Evolutionary conservation across 2,329 filamentous ascomycete species (phyloP), one percentile per base, ranked within the genome.

Genomic region (Fusarium sp.): DNA sequence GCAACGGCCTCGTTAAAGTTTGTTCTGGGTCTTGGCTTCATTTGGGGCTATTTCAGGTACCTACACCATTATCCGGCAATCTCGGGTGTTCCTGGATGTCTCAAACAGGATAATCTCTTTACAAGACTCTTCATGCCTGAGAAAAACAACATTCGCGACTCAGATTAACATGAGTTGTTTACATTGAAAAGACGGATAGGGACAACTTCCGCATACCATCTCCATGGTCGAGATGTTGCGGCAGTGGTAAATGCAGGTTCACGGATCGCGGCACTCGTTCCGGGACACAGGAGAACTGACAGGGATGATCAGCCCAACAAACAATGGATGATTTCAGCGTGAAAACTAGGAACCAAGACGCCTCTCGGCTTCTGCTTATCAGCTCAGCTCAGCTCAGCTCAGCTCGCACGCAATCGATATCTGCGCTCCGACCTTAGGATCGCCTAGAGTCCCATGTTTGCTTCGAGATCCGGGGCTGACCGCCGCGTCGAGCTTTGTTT

Each of bases 61-160:
- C 34, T 40, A 40, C 20, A 22, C 40, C 7, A 13, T 35, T 58
- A 20, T 42, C 59, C 57, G 70, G 50, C 57, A 71, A 71, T 71
- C 37, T 40, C 56, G 27, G 37, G 31, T 57, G 61, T 64, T 56
- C 47, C 61, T 57, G 50, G 47, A 45, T 69, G 20, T 67, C 69
- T 72, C 20, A 31, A 35, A 72, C 69, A 74, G 8, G 6, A 56
- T 22, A 69, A 62, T 60, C 52, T 66, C 60, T 56, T 24, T 24
- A 38, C 34, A 7, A 59, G n/a, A 66, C 57, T 50, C 37, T 63
- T 37, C 61, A 63, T 72, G 31, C 68, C 60, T 35, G 35, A 13
- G 45, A 13, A 45, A 56, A 14, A 14, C 50, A 16, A 29, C 8
- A 37, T 8, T 37, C 14, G 14, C 13, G 59, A 64, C 56, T 42